phyloP scores from a whole-genome alignment of 257 asterid genomes.

The Paraleonurus japonicus region DNA sequence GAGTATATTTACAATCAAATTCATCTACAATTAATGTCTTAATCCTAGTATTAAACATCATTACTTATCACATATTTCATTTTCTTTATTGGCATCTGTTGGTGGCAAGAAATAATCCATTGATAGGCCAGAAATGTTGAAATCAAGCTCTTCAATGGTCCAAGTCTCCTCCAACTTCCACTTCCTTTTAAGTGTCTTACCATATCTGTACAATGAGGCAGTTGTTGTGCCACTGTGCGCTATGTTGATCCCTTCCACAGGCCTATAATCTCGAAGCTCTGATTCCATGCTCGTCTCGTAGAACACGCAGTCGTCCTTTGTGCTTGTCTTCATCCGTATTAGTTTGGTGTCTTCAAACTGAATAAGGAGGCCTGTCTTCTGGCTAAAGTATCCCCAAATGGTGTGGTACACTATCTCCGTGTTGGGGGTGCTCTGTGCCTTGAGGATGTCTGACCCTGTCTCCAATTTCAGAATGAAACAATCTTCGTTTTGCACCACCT shows the following conservation, averaged over 20 bases:
- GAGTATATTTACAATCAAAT: slow-evolving; percentile 11
- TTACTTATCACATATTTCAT: slow-evolving; percentile 27
- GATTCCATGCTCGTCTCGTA: slow-evolving; percentile 87
- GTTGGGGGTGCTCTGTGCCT: slow-evolving; percentile 69
- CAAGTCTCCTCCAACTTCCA: slow-evolving; percentile 85
- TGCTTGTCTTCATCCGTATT: slow-evolving; percentile 59
- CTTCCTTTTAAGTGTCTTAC: slow-evolving; percentile 50
- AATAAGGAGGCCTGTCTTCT: slow-evolving; percentile 66
- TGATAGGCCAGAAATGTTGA: slow-evolving; percentile 72
- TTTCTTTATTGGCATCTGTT: slow-evolving; percentile 45
- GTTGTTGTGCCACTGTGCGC: slow-evolving; percentile 74
- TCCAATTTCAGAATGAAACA: slow-evolving; percentile 77
- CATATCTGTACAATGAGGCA: slow-evolving; percentile 72
- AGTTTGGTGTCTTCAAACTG: slow-evolving; percentile 76
- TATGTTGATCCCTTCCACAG: slow-evolving; percentile 67
- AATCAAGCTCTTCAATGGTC: slow-evolving; percentile 87
- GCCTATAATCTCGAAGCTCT: slow-evolving; percentile 54
- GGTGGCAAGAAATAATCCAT: slow-evolving; percentile 81
- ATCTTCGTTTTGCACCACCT: slow-evolving; percentile 49
- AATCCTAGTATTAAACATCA: slow-evolving; percentile 27
- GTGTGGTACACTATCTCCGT: slow-evolving; percentile 76
- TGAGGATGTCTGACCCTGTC: slow-evolving; percentile 50
- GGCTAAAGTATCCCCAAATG: slow-evolving; percentile 91
- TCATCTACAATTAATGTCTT: not conserved
- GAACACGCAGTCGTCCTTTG: slow-evolving; percentile 49